Evolutionary conservation across 306 rosid genomes (phyloP), one percentile per base, ranked within the genome.

Genomic region (Quercus cerris): DNA sequence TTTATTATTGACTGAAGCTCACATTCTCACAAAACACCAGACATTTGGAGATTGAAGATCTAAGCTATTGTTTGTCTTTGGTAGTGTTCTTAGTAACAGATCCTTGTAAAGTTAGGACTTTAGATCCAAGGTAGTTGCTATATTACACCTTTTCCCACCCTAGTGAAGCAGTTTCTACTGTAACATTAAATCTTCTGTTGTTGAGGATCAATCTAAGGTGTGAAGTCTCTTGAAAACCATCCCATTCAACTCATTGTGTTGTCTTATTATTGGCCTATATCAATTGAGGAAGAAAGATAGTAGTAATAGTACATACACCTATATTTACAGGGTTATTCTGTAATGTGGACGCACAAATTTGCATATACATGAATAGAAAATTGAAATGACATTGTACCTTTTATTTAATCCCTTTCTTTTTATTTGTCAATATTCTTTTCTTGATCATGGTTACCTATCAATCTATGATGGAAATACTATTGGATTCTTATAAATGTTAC

Each of bases 401-500:
- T 38, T 1, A 3, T 19, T 35, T 35, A 35, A 35, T 51, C 14
- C 61, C 52, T 19, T 0, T 27, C 3, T 1, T 41, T 25, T 61
- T 71, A 18, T 18, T 20, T 74, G 49, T 55, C 33, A 30, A 30
- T 25, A 19, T 18, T 35, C 18, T 66, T 15, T 67, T 64, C 20
- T 66, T 31, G 71, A 63, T 35, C 44, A 57, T 17, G 51, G 63
- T 41, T 61, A 52, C 55, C 52, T 59, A 6, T 35, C 9, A 6
- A 35, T 35, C 9, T 35, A 25, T 54, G 38, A 30, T 67, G 25
- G 23, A 71, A 86, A 38, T 41, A 3, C 22, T 79, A 70, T 9
- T 52, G 76, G 75, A 70, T 69, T 61, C 49, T 81, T 59, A 70
- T 62, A 73, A 75, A 70, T 73, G 56, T 78, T 54, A 31, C 3